A percentile compares a stretch with the other conserved stretches of the same genome.
Evolutionary conservation across 768 basidiomycete genomes (phyloP).

Genomic region (Tulasnella calospora): DNA sequence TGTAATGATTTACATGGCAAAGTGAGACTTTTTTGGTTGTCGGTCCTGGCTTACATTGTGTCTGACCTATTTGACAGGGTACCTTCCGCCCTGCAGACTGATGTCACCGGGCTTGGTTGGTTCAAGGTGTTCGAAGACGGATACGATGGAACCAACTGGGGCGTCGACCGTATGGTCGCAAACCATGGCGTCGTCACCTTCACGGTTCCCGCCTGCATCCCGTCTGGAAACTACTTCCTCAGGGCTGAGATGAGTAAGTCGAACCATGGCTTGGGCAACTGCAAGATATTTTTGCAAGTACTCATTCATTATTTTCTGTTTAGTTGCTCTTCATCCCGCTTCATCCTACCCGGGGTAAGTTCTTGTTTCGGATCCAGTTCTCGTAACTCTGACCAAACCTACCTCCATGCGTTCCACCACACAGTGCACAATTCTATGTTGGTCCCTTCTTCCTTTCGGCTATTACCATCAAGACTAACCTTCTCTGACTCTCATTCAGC

Average conservation of each 20-base stretch:
- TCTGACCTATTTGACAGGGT: conserved; percentile 32
- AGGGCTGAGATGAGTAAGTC: conserved; percentile 42
- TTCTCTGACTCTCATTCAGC: conserved; percentile 26
- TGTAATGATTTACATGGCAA: conserved; percentile 49
- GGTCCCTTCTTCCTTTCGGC: conserved; percentile 29
- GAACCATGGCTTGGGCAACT: not conserved
- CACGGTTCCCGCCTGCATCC: conserved; percentile 46
- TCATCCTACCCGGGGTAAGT: conserved; percentile 19
- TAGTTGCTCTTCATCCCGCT: conserved; percentile 20
- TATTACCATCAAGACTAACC: not conserved
- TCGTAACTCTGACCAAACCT: not conserved
- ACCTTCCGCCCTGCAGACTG: conserved; percentile 44
- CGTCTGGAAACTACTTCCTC: conserved; percentile 47
- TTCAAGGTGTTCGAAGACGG: conserved; percentile 50
- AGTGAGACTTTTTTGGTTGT: conserved; percentile 24
- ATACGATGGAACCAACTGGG: conserved; percentile 38
- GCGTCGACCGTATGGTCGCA: conserved; percentile 45
- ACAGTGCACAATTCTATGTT: conserved; percentile 54
- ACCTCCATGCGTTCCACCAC: not conserved
- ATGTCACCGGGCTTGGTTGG: conserved; percentile 47
- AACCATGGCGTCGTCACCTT: conserved; percentile 52
- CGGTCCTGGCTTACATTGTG: not conserved
- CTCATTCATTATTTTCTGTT: not conserved
- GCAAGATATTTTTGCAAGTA: not conserved
- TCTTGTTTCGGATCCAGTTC: too few relatives aligned